These are phyloP conservation scores for Tardiomyces blankii DNA, from an alignment of 1,139 yeast genomes.

Conservation along the genomic window DNA sequence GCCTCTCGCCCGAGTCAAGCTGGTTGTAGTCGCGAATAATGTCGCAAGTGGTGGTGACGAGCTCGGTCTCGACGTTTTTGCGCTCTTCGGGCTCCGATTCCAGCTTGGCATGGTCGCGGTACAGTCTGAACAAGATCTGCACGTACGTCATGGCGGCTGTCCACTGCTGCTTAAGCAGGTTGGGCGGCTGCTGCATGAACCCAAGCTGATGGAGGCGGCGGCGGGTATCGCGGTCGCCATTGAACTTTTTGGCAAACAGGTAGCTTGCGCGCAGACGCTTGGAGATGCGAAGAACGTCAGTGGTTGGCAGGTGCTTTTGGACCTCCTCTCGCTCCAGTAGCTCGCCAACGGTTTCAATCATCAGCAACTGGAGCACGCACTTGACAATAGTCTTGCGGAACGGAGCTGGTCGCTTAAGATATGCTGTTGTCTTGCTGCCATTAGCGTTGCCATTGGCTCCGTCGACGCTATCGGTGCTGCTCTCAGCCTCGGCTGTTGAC, in stretches of 20 bases:
- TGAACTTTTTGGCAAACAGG: constrained; percentile 74
- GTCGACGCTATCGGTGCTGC: not conserved
- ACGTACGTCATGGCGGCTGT: constrained; percentile 83
- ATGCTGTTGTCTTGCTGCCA: constrained; percentile 17
- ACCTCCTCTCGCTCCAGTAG: constrained; percentile 57
- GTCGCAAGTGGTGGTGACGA: constrained; percentile 62
- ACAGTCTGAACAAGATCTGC: constrained; percentile 68
- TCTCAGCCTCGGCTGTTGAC: not conserved
- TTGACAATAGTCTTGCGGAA: constrained; percentile 82
- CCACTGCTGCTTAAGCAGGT: constrained; percentile 82
- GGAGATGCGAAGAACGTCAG: constrained; percentile 48
- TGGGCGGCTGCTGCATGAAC: constrained; percentile 85
- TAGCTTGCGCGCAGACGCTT: constrained; percentile 56
- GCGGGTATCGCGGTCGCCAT: constrained; percentile 78
- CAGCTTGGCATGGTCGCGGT: constrained; percentile 48
- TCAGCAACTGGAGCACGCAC: constrained; percentile 77
- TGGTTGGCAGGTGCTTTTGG: constrained; percentile 57
- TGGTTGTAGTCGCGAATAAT: constrained; percentile 60
- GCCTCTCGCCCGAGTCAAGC: constrained; percentile 60
- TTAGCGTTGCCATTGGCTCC: not conserved
- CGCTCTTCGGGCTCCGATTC: constrained; percentile 14
- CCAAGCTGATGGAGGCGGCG: constrained; percentile 86
- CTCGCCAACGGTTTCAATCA: constrained; percentile 82
- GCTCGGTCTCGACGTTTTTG: constrained; percentile 36
- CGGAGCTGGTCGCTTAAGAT: constrained; percentile 19